Conservation (phyloP, 805 yeast genomes). For the Metschnikowia noctiluminum region DNA sequence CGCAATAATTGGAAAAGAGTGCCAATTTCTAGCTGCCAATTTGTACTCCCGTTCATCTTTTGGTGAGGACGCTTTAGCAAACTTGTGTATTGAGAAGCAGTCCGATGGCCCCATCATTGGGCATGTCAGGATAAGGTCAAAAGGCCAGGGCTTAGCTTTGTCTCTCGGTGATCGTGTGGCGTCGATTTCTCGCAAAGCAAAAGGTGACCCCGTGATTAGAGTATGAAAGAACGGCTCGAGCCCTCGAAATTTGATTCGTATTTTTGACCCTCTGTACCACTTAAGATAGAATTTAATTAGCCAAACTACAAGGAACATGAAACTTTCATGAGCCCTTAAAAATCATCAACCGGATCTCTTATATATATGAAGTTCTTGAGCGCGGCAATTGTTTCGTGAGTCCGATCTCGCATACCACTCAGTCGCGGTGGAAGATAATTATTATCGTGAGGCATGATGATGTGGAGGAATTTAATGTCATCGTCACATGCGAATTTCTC, state of each 20-base stretch:
- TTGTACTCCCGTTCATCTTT: constrained; percentile 87
- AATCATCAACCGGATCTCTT: too few species aligned
- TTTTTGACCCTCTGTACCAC: too few species aligned
- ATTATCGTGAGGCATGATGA: constrained; percentile 13
- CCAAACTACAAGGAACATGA: too few species aligned
- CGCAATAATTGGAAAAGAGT: constrained; percentile 84
- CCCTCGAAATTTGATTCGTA: not conserved
- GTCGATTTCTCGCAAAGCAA: constrained; percentile 57
- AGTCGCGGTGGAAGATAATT: constrained; percentile 3
- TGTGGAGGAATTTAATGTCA: constrained; percentile 9
- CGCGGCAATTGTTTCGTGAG: not conserved
- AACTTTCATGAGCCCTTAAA: too few species aligned
- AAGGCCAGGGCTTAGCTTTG: constrained; percentile 96
- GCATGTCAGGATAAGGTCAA: constrained; percentile 92
- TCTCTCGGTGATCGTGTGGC: constrained; percentile 94
- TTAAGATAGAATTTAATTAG: too few species aligned
- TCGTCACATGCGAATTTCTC: constrained; percentile 9
- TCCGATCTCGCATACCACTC: not conserved
- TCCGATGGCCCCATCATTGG: constrained; percentile 78
- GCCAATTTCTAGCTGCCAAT: constrained; percentile 91
- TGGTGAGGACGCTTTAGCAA: constrained; percentile 97
- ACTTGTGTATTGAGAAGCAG: constrained; percentile 85
- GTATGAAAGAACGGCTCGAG: constrained; percentile 3
- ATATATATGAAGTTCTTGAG: not conserved
- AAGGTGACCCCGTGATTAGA: constrained; percentile 16